Conservation (phyloP, 371 early-diverging fungal genomes). For the Rhizopus delemar region DNA sequence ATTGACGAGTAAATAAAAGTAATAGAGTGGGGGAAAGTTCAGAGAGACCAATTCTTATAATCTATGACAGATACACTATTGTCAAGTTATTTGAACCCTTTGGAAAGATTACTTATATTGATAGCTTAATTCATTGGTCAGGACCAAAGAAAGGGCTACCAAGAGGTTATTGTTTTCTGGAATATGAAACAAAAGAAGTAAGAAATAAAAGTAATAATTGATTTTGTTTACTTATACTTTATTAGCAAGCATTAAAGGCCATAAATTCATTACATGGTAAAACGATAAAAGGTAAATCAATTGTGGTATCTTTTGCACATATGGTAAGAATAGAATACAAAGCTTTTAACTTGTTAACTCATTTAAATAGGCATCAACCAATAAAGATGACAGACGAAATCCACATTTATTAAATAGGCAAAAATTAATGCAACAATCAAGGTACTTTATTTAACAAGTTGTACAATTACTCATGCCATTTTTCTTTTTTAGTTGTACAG, state of each 20-base stretch:
- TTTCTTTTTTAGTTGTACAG: slow-evolving; percentile 38
- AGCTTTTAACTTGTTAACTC: background rate
- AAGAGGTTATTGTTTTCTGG: slow-evolving; percentile 69
- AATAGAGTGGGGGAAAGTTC: background rate
- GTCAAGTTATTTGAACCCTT: slow-evolving; percentile 67
- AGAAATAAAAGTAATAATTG: background rate
- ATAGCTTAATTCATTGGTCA: slow-evolving; percentile 62
- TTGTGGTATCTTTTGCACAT: slow-evolving; percentile 62
- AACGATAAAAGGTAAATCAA: slow-evolving; percentile 49
- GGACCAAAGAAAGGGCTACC: slow-evolving; percentile 66
- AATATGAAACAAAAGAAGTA: slow-evolving; percentile 58
- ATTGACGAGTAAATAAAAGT: slow-evolving; percentile 57
- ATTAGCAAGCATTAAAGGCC: slow-evolving; percentile 56
- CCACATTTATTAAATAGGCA: background rate
- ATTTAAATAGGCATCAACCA: slow-evolving; percentile 24
- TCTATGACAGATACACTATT: slow-evolving; percentile 50
- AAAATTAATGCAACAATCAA: background rate
- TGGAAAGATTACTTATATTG: slow-evolving; percentile 67
- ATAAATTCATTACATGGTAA: slow-evolving; percentile 56
- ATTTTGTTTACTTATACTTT: background rate
- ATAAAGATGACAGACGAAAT: slow-evolving; percentile 20
- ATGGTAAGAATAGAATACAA: slow-evolving; percentile 38
- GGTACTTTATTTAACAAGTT: background rate
- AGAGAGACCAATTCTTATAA: background rate
- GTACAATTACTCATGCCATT: background rate